Evolutionary conservation across 257 asterid genomes (phyloP).

Genomic region (Cruciata laevipes): DNA sequence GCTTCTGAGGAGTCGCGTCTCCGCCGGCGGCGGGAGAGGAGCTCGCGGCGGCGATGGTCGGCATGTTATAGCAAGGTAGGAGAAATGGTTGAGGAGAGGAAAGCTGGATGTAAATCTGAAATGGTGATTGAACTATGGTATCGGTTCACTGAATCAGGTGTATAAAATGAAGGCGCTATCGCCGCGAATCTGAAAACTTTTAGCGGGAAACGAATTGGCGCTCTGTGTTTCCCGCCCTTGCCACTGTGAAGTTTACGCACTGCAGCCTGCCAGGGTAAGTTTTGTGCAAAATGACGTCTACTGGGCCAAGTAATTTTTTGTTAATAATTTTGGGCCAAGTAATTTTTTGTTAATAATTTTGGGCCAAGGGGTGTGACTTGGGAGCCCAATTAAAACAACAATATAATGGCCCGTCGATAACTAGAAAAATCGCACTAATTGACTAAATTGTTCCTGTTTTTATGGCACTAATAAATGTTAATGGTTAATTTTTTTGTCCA

Average conservation of each 20-base stretch:
- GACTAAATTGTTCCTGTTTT: too few relatives aligned
- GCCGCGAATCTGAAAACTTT: constrained; percentile 6
- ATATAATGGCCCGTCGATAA: too few relatives aligned
- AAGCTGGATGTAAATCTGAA: not conserved
- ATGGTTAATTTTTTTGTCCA: too few relatives aligned
- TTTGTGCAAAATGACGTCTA: not conserved
- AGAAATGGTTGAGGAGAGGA: not conserved
- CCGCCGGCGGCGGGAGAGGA: constrained; percentile 24
- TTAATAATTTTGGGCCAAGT: not conserved
- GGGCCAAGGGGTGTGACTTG: not conserved
- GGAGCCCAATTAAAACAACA: not conserved
- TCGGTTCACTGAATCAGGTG: not conserved
- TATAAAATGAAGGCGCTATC: constrained; percentile 1
- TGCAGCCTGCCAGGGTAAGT: not conserved
- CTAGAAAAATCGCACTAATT: too few relatives aligned
- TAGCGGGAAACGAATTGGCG: constrained; percentile 30
- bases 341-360: not conserved
- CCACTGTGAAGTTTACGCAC: not conserved
- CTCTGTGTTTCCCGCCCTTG: constrained; percentile 29
- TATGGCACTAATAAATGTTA: too few relatives aligned
- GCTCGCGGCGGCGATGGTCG: constrained; percentile 41
- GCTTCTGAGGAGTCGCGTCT: constrained; percentile 43
- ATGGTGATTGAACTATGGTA: not conserved
- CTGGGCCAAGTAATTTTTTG: not conserved
- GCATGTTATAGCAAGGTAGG: constrained; percentile 30